Percentiles rank a stretch among this genome's conserved stretches.
Evolutionary conservation across 768 basidiomycete species (phyloP).

Genomic region (Leccinum variicolor): DNA sequence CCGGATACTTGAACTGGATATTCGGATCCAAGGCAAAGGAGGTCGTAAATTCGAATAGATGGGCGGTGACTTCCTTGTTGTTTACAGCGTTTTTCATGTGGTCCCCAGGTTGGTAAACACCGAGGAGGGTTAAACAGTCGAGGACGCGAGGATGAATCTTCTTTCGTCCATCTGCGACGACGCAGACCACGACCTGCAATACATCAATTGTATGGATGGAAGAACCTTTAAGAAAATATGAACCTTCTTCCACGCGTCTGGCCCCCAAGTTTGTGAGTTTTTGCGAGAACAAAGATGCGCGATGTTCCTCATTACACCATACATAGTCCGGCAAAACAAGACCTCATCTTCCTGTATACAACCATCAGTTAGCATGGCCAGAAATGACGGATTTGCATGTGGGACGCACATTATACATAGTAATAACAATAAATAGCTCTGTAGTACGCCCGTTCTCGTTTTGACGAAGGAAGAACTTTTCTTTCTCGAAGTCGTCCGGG

Average conservation of each 20-base stretch:
- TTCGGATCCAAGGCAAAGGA: slow-evolving; percentile 77
- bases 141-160: slow-evolving; percentile 81
- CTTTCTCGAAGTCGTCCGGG: slow-evolving; percentile 85
- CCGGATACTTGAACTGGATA: slow-evolving; percentile 82
- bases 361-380: slow-evolving; percentile 9
- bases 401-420: slow-evolving; percentile 87
- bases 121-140: slow-evolving; percentile 87
- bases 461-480: slow-evolving; percentile 83
- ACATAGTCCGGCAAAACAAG: slow-evolving; percentile 87
- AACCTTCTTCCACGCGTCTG: slow-evolving; percentile 95
- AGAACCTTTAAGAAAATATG: neutral
- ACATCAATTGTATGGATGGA: neutral
- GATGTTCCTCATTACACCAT: slow-evolving; percentile 92
- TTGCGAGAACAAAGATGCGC: slow-evolving; percentile 80
- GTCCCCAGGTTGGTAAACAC: slow-evolving; percentile 79
- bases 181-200: slow-evolving; percentile 80
- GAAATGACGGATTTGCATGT: neutral
- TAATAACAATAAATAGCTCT: slow-evolving; percentile 91
- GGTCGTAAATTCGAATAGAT: slow-evolving; percentile 85
- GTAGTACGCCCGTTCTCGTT: slow-evolving; percentile 76
- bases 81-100: slow-evolving; percentile 65
- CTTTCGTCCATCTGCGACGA: slow-evolving; percentile 85
- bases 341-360: slow-evolving; percentile 74
- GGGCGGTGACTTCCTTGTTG: slow-evolving; percentile 67
- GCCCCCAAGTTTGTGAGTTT: slow-evolving; percentile 93